Base-by-base conservation (phyloP, 225 moss, liverwort and hornwort species). In the Lunularia cruciata region DNA sequence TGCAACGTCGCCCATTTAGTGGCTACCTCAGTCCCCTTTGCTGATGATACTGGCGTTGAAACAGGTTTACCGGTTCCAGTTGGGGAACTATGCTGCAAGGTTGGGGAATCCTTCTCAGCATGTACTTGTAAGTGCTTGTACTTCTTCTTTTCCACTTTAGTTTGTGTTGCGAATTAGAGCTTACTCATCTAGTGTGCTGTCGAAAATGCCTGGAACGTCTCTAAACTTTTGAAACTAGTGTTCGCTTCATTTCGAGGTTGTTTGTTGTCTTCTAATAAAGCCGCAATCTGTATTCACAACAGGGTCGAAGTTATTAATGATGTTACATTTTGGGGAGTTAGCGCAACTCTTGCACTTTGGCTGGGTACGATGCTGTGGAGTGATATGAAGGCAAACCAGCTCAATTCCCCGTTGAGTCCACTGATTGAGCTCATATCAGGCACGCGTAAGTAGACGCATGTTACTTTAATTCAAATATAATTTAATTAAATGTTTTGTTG, bases 31-130 rank as follows among this genome's bases (percentile, higher is more conserved):
- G 11, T 10, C 16, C 19, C 6, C 6, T 48, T 19, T 20, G 6
- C 1, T 6, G 6, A 32, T 57, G 28, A 19, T 25, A 14, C 36
- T 55, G 8, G 20, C 12, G n/a, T n/a, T 45, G 14, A 52, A 19
- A 46, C 89, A 94, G 94, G 94, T 95, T 88, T 60, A 90, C 85
- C 12, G 95, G 92, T 57, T 92, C 95, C 62, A 67, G 86, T 42
- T 95, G 95, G 95, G 95, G 95, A 66, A 78, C 86, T 22, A 45
- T 92, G 53, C 65, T 95, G 19, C 95, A 95, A 67, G 95, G 95
- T 30, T 95, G 89, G 95, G 95, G 92, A 68, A 90, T 95, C 23
- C 75, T 95, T 34, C 63, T 92, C 75, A 95, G 85, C 65, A 87
- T 95, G 88, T 87, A 90, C 77, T 20, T 86, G 95, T 95, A 84